A percentile compares a stretch with the other conserved stretches of the same genome.
These are phyloP conservation scores for Bocquillonia castaneifolia DNA, from an alignment of 441 rosid species.

Conservation along the genomic window DNA sequence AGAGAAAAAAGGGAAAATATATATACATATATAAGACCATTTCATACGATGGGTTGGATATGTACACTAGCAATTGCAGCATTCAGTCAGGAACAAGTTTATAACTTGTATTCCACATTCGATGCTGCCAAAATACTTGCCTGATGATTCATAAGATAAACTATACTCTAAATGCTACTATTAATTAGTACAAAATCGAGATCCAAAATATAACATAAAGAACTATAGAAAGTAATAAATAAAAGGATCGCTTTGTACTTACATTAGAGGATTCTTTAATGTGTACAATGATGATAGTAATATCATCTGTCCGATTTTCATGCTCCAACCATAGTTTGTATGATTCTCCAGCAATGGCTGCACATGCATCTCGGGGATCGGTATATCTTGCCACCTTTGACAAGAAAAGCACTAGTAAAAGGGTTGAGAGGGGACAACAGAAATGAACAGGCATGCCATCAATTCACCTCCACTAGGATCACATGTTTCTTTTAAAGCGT, in stretches of 20 bases:
- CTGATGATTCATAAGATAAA: neutral
- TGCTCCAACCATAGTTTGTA: conserved; percentile 84
- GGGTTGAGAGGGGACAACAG: conserved; percentile 10
- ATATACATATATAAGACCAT: too few relatives aligned
- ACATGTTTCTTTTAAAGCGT: too few relatives aligned
- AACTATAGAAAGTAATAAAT: neutral
- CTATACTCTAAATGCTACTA: neutral
- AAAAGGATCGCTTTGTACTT: conserved; percentile 21
- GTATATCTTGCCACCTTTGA: conserved; percentile 58
- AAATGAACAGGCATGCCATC: neutral
- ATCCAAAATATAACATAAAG: neutral
- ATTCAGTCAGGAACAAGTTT: neutral
- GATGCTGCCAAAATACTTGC: neutral
- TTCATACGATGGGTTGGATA: neutral
- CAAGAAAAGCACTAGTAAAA: conserved; percentile 17
- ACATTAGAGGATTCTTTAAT: conserved; percentile 55
- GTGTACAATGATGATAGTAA: conserved; percentile 70
- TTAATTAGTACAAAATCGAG: neutral
- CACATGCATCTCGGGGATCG: conserved; percentile 87
- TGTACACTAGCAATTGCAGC: neutral
- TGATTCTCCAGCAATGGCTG: conserved; percentile 84
- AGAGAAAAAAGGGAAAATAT: neutral
- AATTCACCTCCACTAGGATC: too few relatives aligned
- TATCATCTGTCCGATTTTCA: conserved; percentile 95
- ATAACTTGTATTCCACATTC: neutral